phyloP scores from a whole-genome alignment of 768 basidiomycete species.

The Goffeauzyma gilvescens region DNA sequence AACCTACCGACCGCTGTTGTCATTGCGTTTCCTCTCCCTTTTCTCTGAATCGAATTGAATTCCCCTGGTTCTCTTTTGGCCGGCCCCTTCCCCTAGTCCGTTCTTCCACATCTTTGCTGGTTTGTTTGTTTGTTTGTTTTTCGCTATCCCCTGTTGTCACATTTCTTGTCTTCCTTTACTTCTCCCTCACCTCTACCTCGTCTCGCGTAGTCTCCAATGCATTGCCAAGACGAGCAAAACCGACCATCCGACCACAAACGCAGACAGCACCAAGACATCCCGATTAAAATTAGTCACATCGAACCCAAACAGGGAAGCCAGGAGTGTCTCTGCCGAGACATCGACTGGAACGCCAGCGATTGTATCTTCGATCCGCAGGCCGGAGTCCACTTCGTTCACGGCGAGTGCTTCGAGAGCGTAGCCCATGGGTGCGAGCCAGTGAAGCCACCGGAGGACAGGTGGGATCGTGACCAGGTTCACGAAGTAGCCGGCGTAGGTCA shows the following conservation, averaged over 20 bases:
- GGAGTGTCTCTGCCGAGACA: slow-evolving; percentile 63
- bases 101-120: no score
- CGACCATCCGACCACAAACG: slow-evolving; percentile 63
- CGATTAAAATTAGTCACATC: slow-evolving; percentile 63
- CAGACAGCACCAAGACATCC: slow-evolving; percentile 71
- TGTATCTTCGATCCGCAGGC: slow-evolving; percentile 48
- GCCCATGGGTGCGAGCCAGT: slow-evolving; percentile 49
- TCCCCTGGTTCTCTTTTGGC: no score
- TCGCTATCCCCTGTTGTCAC: background rate
- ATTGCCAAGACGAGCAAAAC: slow-evolving; percentile 54
- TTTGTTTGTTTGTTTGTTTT: background rate
- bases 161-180: no score
- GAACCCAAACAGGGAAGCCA: slow-evolving; percentile 84
- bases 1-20: no score
- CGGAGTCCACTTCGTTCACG: slow-evolving; percentile 81
- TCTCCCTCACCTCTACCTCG: slow-evolving; percentile 36
- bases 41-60: no score
- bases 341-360: slow-evolving; percentile 45
- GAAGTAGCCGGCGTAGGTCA: slow-evolving; percentile 48
- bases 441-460: slow-evolving; percentile 78
- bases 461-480: slow-evolving; percentile 70
- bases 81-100: no score
- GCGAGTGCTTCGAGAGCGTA: slow-evolving; percentile 46
- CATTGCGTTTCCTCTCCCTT: no score
- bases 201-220: slow-evolving; percentile 58